phyloP scores from a whole-genome alignment of 371 early-diverging fungal species.

The Gilbertella persicaria region DNA sequence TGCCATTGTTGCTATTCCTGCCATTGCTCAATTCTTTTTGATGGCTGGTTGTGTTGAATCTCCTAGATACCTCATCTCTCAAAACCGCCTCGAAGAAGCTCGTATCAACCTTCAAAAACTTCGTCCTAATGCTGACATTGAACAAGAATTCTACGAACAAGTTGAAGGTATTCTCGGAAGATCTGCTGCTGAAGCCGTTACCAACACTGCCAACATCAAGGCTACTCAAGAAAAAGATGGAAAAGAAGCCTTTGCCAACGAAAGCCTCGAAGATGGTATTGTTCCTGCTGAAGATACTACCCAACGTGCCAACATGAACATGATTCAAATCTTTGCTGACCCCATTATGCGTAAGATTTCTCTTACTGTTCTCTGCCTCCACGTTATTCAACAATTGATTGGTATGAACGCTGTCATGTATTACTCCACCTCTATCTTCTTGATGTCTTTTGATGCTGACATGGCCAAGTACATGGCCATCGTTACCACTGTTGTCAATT shows the following conservation, averaged over 20 bases:
- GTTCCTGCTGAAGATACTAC: neutral
- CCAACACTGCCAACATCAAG: slow-evolving; percentile 28
- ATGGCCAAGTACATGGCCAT: slow-evolving; percentile 65
- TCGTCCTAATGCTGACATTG: slow-evolving; percentile 52
- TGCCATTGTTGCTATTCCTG: slow-evolving; percentile 68
- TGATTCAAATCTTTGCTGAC: slow-evolving; percentile 45
- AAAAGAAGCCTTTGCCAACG: neutral
- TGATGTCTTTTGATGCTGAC: slow-evolving; percentile 41
- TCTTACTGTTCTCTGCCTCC: slow-evolving; percentile 42
- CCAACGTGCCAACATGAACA: slow-evolving; percentile 22
- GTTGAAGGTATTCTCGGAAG: slow-evolving; percentile 42
- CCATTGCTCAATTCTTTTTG: slow-evolving; percentile 65
- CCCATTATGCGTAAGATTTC: slow-evolving; percentile 60
- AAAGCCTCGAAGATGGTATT: slow-evolving; percentile 52
- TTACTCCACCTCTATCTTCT: slow-evolving; percentile 74
- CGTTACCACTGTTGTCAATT: slow-evolving; percentile 61
- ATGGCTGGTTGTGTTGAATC: slow-evolving; percentile 75
- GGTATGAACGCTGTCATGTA: slow-evolving; percentile 88
- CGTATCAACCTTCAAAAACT: slow-evolving; percentile 50
- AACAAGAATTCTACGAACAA: slow-evolving; percentile 62
- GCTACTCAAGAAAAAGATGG: neutral
- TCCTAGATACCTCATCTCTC: slow-evolving; percentile 70
- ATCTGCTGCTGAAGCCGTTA: slow-evolving; percentile 25
- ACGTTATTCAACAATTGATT: slow-evolving; percentile 73
- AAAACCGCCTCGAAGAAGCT: slow-evolving; percentile 59